phyloP scores from a whole-genome alignment of 202 grass and related monocot genomes.

The Cymbopogon flexuosus region DNA sequence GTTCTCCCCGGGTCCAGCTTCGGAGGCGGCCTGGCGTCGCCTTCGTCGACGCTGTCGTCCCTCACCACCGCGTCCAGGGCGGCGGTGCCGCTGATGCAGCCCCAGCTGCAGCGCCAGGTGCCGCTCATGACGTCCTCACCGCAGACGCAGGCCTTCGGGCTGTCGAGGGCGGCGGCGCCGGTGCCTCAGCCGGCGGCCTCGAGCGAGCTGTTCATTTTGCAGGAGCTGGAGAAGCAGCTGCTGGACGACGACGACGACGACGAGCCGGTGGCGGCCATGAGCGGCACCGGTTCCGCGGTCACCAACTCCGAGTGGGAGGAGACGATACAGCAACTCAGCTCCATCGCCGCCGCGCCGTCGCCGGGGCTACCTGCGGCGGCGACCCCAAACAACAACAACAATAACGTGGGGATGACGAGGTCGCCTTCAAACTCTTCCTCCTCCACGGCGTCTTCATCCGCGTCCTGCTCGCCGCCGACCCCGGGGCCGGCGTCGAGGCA shows the following conservation, averaged over 20 bases:
- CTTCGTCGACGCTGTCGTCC: slow-evolving; percentile 56
- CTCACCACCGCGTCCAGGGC: slow-evolving; percentile 46
- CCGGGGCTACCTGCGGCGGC: slow-evolving; percentile 21
- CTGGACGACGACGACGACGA: slow-evolving; percentile 67
- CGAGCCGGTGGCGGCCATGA: slow-evolving; percentile 46
- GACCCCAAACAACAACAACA: slow-evolving; percentile 21
- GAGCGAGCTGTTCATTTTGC: slow-evolving; percentile 42
- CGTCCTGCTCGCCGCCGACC: slow-evolving; percentile 61
- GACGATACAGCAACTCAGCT: slow-evolving; percentile 63
- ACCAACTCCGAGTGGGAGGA: slow-evolving; percentile 79
- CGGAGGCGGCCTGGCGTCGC: slow-evolving; percentile 36
- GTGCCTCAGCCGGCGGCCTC: not conserved
- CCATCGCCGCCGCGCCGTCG: slow-evolving; percentile 27
- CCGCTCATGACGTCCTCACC: slow-evolving; percentile 20
- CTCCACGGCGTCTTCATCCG: slow-evolving; percentile 69
- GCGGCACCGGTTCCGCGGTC: slow-evolving; percentile 56
- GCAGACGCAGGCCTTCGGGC: slow-evolving; percentile 16
- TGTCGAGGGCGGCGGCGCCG: not conserved
- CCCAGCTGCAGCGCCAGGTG: slow-evolving; percentile 28
- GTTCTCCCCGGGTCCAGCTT: slow-evolving; percentile 36
- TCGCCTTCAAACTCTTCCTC: slow-evolving; percentile 75
- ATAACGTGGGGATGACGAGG: slow-evolving; percentile 37
- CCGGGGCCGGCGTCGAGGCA: slow-evolving; percentile 45
- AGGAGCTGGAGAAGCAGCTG: slow-evolving; percentile 85
- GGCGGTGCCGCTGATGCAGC: slow-evolving; percentile 41